Base-by-base conservation (phyloP, 2,329 filamentous ascomycete species). In the Bipolaris gigantea region DNA sequence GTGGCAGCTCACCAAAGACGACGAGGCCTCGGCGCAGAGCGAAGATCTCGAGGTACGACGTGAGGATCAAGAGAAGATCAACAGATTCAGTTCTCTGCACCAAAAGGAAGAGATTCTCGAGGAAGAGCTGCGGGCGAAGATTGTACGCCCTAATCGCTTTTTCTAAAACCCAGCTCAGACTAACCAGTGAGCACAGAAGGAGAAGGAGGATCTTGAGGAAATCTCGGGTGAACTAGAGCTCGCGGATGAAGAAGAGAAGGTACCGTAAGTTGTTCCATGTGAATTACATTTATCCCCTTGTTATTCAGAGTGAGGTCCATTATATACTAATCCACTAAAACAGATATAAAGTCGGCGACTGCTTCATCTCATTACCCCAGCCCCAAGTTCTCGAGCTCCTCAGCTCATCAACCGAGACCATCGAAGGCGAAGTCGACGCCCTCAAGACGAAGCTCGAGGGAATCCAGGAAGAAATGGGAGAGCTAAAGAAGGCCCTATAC, bases 51-150 rank as follows among this genome's bases (percentile, higher is more conserved):
- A 97, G 76, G 94, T 99, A 55, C 89, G 94, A 56, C 89, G 92
- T 70, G 92, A 97, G 75, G 94, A 99, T 74, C 94, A 99, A 76
- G 92, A 97, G 79, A 96, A 94, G 79, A 99, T 99, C 85, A 99
- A 99, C 79, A 88, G 87, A 62, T 99, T 99, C 81, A 97, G 92
- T 76, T 87, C 92, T 40, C 81, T 99, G 59, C 94, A 99, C 75
- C 91, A 95, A 73, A 88, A 90, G 47, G 89, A 96, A 73, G 82
- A 89, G 32, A 76, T 81, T 3, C 75, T 97, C 3, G 87, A 95
- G 71, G 92, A 95, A 43, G 86, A 94, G 65, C 77, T 97, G 61
- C 88, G 89, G 71, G 74, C 77, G 5, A 97, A 96, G 74, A 86
- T 86, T 74, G 93, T 92, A 74, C 57, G 85, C 25, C 16, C 32